A percentile compares a stretch with the other conserved stretches of the same genome.
Conservation (phyloP, 169 alveolate genomes). For the Cryptosporidium parvum region DNA sequence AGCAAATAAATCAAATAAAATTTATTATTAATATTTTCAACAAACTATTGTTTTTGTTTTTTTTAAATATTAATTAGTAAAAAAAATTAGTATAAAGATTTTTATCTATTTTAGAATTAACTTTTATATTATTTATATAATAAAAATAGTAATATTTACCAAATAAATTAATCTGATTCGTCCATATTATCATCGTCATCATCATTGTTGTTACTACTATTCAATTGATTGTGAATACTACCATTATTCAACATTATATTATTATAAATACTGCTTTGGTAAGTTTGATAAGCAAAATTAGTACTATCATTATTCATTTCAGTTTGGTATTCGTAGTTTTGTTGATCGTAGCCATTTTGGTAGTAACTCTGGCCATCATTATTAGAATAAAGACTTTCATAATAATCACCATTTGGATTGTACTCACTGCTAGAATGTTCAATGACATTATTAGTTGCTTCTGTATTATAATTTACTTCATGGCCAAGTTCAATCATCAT, state of each 20-base stretch:
- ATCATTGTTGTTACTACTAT: neutral
- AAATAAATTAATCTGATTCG: slow-evolving; percentile 44
- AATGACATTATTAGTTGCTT: neutral
- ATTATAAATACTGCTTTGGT: neutral
- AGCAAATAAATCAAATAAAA: neutral
- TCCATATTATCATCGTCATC: slow-evolving; percentile 74
- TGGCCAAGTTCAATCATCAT: slow-evolving; percentile 67
- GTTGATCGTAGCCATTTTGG: neutral
- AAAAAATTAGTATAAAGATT: neutral
- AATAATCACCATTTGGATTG: slow-evolving; percentile 13
- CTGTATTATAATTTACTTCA: neutral
- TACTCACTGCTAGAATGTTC: neutral
- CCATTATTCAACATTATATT: neutral
- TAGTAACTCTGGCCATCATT: neutral
- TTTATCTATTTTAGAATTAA: neutral
- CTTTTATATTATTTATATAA: too few species aligned
- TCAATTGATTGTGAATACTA: neutral
- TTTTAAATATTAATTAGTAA: neutral
- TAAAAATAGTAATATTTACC: neutral
- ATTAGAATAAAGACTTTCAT: slow-evolving; percentile 22
- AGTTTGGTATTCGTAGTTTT: slow-evolving; percentile 3
- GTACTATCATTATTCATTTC: neutral
- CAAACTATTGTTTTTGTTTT: neutral
- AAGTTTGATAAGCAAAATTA: neutral
- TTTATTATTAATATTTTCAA: neutral